Percentiles rank a stretch among this genome's conserved stretches.
Evolutionary conservation across 1,284 basidiomycete species (phyloP).

Genomic region (Ceratobasidium sp.): DNA sequence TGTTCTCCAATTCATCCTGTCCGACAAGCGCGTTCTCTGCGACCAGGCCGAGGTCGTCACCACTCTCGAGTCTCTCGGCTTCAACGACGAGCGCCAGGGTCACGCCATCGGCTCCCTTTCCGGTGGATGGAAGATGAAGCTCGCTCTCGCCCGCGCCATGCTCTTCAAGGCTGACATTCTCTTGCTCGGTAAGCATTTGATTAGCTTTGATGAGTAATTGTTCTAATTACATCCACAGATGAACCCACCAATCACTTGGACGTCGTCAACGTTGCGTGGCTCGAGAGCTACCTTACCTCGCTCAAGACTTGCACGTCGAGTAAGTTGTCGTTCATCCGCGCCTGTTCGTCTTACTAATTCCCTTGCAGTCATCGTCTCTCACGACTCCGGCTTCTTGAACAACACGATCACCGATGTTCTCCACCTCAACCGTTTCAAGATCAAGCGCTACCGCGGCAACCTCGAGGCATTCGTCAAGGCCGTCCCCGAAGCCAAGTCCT

Average conservation of each 20-base stretch:
- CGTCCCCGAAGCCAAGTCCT: constrained; percentile 97
- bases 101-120: constrained; percentile 92
- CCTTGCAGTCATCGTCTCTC: constrained; percentile 89
- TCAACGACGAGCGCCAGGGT: constrained; percentile 87
- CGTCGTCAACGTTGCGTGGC: constrained; percentile 96
- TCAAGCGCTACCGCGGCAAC: constrained; percentile 97
- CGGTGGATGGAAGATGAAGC: constrained; percentile 99
- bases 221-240: constrained; percentile 56
- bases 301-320: constrained; percentile 94
- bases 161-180: constrained; percentile 99
- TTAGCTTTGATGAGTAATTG: too few relatives aligned
- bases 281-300: constrained; percentile 93
- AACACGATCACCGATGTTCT: constrained; percentile 99
- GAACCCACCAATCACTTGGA: constrained; percentile 99
- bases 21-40: constrained; percentile 88
- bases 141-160: constrained; percentile 97
- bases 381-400: constrained; percentile 99
- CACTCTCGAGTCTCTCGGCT: constrained; percentile 92
- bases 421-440: constrained; percentile 99
- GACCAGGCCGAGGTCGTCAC: constrained; percentile 78
- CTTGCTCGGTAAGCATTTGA: constrained; percentile 69
- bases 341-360: constrained; percentile 50
- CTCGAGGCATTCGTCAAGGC: constrained; percentile 95
- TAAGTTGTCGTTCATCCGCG: constrained; percentile 59
- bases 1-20: constrained; percentile 89